Evolutionary conservation across 1,139 yeast genomes (phyloP).

Genomic region (Sugiyamaella sp.): DNA sequence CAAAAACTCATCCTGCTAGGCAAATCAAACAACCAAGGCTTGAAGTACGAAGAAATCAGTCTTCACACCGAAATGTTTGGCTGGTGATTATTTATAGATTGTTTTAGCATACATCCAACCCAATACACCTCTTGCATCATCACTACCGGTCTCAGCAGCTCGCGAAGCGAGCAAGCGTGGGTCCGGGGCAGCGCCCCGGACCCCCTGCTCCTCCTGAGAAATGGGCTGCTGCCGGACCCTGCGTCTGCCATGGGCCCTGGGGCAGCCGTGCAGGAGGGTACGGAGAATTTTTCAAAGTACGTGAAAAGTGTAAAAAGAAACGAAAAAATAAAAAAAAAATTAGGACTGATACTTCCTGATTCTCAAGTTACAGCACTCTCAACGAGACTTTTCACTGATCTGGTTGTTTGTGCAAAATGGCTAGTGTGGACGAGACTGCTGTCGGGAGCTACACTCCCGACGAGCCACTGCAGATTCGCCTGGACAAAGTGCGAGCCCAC

Average conservation of each 20-base stretch:
- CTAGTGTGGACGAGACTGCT: conserved; percentile 5
- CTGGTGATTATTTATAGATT: conserved; percentile 45
- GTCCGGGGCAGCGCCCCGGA: neutral
- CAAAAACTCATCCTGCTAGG: conserved; percentile 40
- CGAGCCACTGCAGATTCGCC: conserved; percentile 58
- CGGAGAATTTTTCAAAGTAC: neutral
- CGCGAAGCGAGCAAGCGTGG: neutral
- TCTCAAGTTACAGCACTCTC: neutral
- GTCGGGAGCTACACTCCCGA: conserved; percentile 20
- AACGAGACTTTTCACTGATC: neutral
- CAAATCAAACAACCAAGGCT: conserved; percentile 32
- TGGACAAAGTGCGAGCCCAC: conserved; percentile 72
- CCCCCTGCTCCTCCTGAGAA: neutral
- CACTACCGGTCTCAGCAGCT: neutral
- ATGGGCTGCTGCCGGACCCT: neutral
- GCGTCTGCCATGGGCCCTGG: neutral
- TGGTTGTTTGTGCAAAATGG: neutral
- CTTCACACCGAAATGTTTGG: conserved; percentile 64
- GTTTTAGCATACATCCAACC: conserved; percentile 1
- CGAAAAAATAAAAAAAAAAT: neutral
- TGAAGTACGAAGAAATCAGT: conserved; percentile 49
- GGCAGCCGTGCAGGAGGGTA: neutral
- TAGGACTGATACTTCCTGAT: neutral
- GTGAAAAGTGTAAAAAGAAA: neutral
- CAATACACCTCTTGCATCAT: neutral